These are phyloP conservation scores for Suillus weaverae DNA, from an alignment of 768 basidiomycete species.

Conservation along the genomic window DNA sequence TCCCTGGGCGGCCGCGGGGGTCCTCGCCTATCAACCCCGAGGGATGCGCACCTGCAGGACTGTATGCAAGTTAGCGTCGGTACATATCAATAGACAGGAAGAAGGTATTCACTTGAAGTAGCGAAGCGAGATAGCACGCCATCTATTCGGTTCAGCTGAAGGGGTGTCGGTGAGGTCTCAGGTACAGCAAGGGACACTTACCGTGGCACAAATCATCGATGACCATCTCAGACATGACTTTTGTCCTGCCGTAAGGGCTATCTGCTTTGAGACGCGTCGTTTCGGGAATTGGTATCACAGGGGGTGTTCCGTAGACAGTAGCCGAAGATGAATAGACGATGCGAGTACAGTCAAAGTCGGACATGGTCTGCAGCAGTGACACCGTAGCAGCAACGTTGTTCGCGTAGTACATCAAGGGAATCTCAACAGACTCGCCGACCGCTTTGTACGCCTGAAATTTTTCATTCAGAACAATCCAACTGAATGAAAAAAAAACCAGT, in stretches of 20 bases:
- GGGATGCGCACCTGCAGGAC: slow-evolving; percentile 97
- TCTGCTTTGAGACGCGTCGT: slow-evolving; percentile 83
- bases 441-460: slow-evolving; percentile 85
- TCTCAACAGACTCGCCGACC: slow-evolving; percentile 94
- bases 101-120: slow-evolving; percentile 89
- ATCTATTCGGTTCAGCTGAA: slow-evolving; percentile 65
- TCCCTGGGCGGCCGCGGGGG: slow-evolving; percentile 92
- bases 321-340: slow-evolving; percentile 98
- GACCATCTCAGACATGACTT: slow-evolving; percentile 90
- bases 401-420: slow-evolving; percentile 88
- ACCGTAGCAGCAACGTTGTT: slow-evolving; percentile 93
- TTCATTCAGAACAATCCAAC: neutral
- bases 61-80: slow-evolving; percentile 27
- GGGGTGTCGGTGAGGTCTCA: slow-evolving; percentile 10
- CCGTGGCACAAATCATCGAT: slow-evolving; percentile 85
- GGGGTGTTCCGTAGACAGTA: slow-evolving; percentile 96
- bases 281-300: slow-evolving; percentile 91
- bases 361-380: slow-evolving; percentile 83
- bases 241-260: slow-evolving; percentile 95
- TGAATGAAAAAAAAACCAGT: neutral
- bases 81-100: slow-evolving; percentile 4
- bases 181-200: slow-evolving; percentile 34
- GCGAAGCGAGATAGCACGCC: slow-evolving; percentile 84
- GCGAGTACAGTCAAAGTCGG: slow-evolving; percentile 76
- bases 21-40: slow-evolving; percentile 96